Conservation (phyloP, 2,329 filamentous ascomycete species). For the Sporothrix humicola region DNA sequence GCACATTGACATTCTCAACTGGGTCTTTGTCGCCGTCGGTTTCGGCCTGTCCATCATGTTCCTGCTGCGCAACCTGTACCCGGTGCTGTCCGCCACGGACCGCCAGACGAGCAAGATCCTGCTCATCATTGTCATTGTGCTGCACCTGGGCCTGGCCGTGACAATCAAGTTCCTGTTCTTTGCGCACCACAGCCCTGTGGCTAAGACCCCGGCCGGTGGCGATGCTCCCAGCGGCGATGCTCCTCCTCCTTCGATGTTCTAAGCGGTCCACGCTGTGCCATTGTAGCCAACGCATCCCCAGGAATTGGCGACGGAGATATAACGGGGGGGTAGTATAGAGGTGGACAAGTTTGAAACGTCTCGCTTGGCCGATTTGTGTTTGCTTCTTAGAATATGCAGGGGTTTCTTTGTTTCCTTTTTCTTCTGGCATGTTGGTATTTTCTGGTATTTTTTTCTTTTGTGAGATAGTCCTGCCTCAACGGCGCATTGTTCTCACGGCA, state of each 20-base stretch:
- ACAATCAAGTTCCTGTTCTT: conserved; percentile 98
- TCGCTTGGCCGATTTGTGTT: too few species aligned
- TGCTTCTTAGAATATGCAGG: neutral
- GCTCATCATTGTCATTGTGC: conserved; percentile 78
- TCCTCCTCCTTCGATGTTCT: conserved; percentile 38
- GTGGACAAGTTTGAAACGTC: neutral
- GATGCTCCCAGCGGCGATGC: conserved; percentile 26
- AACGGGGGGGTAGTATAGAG: neutral
- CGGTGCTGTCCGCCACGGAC: conserved; percentile 90
- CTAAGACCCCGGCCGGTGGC: conserved; percentile 26
- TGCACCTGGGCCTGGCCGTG: conserved; percentile 89
- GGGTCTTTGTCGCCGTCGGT: conserved; percentile 86
- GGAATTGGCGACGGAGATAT: neutral
- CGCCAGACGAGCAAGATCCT: conserved; percentile 88
- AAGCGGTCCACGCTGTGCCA: neutral
- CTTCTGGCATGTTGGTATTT: neutral
- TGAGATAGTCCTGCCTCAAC: neutral
- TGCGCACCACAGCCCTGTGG: conserved; percentile 70
- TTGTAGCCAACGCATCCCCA: neutral
- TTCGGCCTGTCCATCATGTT: conserved; percentile 84
- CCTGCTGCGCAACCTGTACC: conserved; percentile 83
- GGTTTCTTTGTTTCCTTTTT: neutral
- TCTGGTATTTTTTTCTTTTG: neutral
- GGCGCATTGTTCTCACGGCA: neutral
- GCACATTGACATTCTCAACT: conserved; percentile 84